phyloP scores from a whole-genome alignment of 441 rosid species.

The Metrosideros polymorpha region DNA sequence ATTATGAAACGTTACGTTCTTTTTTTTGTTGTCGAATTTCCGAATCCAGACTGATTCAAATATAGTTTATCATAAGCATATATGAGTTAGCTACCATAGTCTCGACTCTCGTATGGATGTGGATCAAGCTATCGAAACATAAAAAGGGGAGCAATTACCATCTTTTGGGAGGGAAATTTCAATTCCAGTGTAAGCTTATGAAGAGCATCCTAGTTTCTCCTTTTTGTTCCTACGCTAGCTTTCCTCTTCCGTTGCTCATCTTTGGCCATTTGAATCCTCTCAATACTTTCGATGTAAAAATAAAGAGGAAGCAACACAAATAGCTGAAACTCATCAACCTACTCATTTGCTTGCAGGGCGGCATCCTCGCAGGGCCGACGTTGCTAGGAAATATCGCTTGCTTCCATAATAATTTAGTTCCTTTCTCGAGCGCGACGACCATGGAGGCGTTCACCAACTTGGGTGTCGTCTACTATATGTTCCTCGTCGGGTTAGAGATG shows the following conservation, averaged over 20 bases:
- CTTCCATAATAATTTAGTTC: neutral
- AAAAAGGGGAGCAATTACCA: neutral
- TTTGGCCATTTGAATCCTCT: neutral
- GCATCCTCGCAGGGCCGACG: conserved; percentile 30
- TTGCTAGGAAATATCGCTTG: neutral
- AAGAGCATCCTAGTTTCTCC: neutral
- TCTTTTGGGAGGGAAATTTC: neutral
- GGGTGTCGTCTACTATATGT: conserved; percentile 28
- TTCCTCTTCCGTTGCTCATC: neutral
- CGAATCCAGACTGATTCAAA: neutral
- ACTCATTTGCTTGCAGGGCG: conserved; percentile 22
- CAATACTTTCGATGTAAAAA: neutral
- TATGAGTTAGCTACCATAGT: neutral
- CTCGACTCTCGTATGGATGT: neutral
- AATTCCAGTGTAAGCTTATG: neutral
- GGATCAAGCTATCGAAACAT: neutral
- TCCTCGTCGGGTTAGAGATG: conserved; percentile 33
- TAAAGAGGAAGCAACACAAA: neutral
- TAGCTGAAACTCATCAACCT: neutral
- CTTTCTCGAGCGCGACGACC: conserved; percentile 10
- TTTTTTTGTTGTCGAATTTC: neutral
- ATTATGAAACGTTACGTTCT: neutral
- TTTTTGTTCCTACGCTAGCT: neutral
- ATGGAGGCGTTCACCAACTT: conserved; percentile 26
- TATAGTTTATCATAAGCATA: neutral